Evolutionary conservation across 2,329 filamentous ascomycete genomes (phyloP).

Genomic region (Claviceps lovelessii): DNA sequence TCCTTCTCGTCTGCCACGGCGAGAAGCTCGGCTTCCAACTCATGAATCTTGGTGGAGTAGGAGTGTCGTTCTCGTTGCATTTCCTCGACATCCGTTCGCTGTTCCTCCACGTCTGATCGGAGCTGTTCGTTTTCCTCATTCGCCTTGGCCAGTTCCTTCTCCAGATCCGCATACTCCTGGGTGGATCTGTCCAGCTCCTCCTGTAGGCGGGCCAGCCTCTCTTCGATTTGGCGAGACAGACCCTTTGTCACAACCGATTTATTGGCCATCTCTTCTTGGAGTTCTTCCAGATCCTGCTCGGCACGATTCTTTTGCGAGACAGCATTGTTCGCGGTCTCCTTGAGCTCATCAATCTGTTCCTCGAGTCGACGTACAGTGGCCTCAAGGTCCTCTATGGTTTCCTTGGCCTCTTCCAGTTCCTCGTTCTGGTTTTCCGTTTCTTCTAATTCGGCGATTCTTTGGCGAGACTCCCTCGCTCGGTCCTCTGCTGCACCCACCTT

Average conservation of each 20-base stretch:
- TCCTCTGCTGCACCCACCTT: constrained; percentile 40
- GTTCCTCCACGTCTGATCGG: constrained; percentile 28
- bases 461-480: constrained; percentile 41
- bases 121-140: constrained; percentile 33
- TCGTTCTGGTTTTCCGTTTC: constrained; percentile 37
- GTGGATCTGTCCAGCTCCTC: constrained; percentile 44
- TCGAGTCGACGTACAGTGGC: constrained; percentile 38
- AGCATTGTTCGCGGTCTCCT: constrained; percentile 39
- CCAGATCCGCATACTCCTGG: constrained; percentile 34
- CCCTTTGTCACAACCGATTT: constrained; percentile 66
- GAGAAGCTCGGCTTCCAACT: constrained; percentile 45
- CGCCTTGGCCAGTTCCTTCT: constrained; percentile 34
- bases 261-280: constrained; percentile 65
- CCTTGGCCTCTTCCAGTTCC: constrained; percentile 40
- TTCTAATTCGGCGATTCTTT: constrained; percentile 40
- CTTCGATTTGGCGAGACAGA: constrained; percentile 59
- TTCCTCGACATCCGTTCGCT: constrained; percentile 19
- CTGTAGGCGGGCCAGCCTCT: constrained; percentile 52
- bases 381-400: constrained; percentile 46
- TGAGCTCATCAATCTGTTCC: constrained; percentile 39
- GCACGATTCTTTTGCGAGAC: constrained; percentile 40
- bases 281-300: constrained; percentile 45
- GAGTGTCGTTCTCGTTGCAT: constrained; percentile 18
- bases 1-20: constrained; percentile 51
- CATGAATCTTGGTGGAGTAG: constrained; percentile 35